Percentiles rank a stretch among this genome's conserved stretches.
These are phyloP conservation scores for Phytophthora pisi DNA, from an alignment of 352 stramenopile species.

Conservation along the genomic window DNA sequence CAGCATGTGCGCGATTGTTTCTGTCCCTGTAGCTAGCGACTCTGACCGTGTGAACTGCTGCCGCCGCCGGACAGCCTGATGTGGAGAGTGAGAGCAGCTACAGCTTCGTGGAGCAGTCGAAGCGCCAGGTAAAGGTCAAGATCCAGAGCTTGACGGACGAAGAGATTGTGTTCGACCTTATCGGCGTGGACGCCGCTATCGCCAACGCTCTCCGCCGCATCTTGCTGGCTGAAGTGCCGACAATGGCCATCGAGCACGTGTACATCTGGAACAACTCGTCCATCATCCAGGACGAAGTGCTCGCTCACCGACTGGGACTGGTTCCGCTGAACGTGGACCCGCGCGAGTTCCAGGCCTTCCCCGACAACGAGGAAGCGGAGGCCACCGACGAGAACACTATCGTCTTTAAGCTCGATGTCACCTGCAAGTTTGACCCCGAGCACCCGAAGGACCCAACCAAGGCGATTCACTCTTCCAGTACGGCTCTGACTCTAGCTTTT, in stretches of 20 bases:
- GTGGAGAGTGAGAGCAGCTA: conserved; percentile 74
- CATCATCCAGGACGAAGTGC: conserved; percentile 94
- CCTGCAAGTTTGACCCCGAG: conserved; percentile 77
- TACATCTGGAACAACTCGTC: conserved; percentile 96
- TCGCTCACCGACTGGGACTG: conserved; percentile 90
- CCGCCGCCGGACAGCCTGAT: conserved; percentile 55
- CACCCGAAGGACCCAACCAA: conserved; percentile 74
- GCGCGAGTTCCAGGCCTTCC: conserved; percentile 86
- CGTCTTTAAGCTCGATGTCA: conserved; percentile 96
- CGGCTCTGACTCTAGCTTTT: neutral
- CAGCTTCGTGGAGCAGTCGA: conserved; percentile 83
- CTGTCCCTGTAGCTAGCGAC: neutral
- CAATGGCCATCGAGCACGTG: conserved; percentile 94
- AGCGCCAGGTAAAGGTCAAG: conserved; percentile 86
- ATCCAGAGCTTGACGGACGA: conserved; percentile 86
- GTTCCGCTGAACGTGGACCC: conserved; percentile 86
- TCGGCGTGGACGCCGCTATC: conserved; percentile 92
- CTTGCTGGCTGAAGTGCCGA: conserved; percentile 91
- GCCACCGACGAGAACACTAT: conserved; percentile 96
- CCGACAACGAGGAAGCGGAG: conserved; percentile 88
- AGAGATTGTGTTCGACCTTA: conserved; percentile 92
- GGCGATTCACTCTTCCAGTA: conserved; percentile 67
- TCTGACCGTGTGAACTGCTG: conserved; percentile 15
- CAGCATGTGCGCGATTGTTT: neutral
- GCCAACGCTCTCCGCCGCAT: conserved; percentile 93